A percentile compares a stretch with the other conserved stretches of the same genome.
These are phyloP conservation scores for Cucurbita moschata DNA, from an alignment of 306 rosid species.

Conservation along the genomic window DNA sequence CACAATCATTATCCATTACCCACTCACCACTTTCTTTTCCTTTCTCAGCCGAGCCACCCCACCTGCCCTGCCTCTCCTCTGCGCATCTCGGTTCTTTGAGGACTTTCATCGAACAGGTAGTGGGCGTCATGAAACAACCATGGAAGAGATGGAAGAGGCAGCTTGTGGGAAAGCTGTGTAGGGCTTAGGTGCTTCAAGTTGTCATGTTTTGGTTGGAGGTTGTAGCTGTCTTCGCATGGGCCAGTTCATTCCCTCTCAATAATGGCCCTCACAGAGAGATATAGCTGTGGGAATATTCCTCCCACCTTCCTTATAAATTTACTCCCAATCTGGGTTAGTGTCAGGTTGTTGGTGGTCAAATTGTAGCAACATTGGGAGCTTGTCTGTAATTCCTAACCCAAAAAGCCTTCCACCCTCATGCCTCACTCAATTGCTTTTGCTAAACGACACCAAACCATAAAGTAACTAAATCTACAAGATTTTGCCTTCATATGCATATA, in stretches of 20 bases:
- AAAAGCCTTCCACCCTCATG: not conserved
- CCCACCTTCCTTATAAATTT: not conserved
- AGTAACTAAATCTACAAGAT: not conserved
- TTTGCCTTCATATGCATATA: too few species aligned
- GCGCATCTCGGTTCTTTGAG: not conserved
- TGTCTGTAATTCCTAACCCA: not conserved
- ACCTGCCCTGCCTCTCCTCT: not conserved
- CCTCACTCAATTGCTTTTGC: not conserved
- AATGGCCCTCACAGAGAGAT: not conserved
- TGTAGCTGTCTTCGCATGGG: not conserved
- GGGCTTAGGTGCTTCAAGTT: constrained; percentile 3
- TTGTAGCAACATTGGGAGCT: not conserved
- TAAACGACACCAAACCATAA: not conserved
- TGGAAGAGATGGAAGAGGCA: not conserved
- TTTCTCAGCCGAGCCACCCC: not conserved
- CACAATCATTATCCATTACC: not conserved
- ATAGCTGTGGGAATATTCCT: not conserved
- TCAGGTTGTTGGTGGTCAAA: constrained; percentile 6
- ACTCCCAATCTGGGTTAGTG: not conserved
- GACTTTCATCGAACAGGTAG: not conserved
- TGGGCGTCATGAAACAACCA: not conserved
- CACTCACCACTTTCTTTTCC: not conserved
- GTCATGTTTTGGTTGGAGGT: not conserved
- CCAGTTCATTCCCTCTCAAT: not conserved
- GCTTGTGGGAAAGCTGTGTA: not conserved